Conservation (phyloP, 2,329 filamentous ascomycete genomes). For the Botrytis elliptica region DNA sequence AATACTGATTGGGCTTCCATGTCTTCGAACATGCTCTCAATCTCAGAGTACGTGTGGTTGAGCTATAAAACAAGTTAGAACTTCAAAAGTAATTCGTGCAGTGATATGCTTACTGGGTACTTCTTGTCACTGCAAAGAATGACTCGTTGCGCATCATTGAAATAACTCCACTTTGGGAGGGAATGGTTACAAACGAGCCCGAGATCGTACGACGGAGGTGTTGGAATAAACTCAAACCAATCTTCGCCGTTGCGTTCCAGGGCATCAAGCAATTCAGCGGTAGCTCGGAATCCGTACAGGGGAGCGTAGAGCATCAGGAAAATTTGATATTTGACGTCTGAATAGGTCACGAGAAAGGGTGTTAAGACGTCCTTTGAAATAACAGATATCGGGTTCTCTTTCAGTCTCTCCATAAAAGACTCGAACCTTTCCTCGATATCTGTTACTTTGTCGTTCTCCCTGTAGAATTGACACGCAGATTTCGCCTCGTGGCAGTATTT, state of each 20-base stretch:
- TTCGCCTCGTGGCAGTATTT: slow-evolving; percentile 40
- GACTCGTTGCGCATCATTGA: slow-evolving; percentile 30
- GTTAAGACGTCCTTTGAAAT: slow-evolving; percentile 25
- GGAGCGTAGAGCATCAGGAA: slow-evolving; percentile 37
- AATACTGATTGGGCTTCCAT: slow-evolving; percentile 30
- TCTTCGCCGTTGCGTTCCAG: slow-evolving; percentile 43
- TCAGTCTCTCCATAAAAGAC: slow-evolving; percentile 44
- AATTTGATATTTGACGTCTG: slow-evolving; percentile 33
- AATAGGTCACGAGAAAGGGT: slow-evolving; percentile 34
- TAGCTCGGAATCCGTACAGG: slow-evolving; percentile 27
- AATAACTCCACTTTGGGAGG: slow-evolving; percentile 23
- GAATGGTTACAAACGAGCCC: slow-evolving; percentile 23
- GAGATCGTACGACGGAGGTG: slow-evolving; percentile 15
- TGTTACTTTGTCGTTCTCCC: slow-evolving; percentile 26
- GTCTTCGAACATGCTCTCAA: slow-evolving; percentile 31
- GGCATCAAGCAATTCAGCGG: slow-evolving; percentile 32
- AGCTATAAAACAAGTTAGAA: slow-evolving; percentile 27
- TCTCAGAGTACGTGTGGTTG: slow-evolving; percentile 33
- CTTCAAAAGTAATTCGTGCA: not conserved
- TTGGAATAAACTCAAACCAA: slow-evolving; percentile 36
- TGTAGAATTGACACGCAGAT: slow-evolving; percentile 34
- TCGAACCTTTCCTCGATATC: slow-evolving; percentile 33
- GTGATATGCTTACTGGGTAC: slow-evolving; percentile 29
- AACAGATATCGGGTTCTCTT: slow-evolving; percentile 36
- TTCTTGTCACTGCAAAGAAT: slow-evolving; percentile 38